Conservation (phyloP, 2,329 filamentous ascomycete genomes). For the Fusarium setosum region DNA sequence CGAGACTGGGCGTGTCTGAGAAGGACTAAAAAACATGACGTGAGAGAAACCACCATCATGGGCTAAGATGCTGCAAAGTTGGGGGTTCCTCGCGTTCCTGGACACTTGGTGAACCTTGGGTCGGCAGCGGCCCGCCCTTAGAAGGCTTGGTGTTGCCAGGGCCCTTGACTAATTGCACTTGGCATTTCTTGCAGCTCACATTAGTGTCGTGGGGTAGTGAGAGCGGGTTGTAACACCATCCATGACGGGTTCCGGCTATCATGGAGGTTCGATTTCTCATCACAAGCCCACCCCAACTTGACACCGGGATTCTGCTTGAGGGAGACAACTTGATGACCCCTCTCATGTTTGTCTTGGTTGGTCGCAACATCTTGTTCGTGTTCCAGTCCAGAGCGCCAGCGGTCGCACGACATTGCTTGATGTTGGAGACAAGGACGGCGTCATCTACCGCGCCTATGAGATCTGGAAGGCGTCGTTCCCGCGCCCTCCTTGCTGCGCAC, state of each 20-base stretch:
- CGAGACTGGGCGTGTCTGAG: background rate
- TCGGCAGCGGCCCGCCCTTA: constrained; percentile 28
- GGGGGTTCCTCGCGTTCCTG: constrained; percentile 5
- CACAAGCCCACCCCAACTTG: background rate
- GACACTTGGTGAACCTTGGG: constrained; percentile 11
- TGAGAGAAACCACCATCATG: constrained; percentile 16
- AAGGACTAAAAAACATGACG: background rate
- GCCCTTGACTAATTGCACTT: constrained; percentile 26
- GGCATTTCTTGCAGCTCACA: constrained; percentile 39
- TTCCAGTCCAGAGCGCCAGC: background rate
- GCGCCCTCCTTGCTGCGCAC: constrained; percentile 24
- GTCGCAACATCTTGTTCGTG: background rate
- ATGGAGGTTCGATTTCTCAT: background rate
- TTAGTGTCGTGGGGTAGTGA: constrained; percentile 26
- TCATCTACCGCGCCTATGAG: constrained; percentile 4
- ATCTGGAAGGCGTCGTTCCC: background rate
- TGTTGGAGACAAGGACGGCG: background rate
- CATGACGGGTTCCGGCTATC: constrained; percentile 18
- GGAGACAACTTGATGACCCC: background rate
- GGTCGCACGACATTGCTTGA: background rate
- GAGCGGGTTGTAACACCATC: constrained; percentile 11
- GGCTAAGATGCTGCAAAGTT: background rate
- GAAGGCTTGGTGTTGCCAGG: constrained; percentile 27
- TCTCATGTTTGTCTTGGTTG: constrained; percentile 1
- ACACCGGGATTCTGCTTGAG: background rate